Conservation (phyloP, 202 grass and related monocot species). For the Bolboschoenoplectus hybrid region DNA sequence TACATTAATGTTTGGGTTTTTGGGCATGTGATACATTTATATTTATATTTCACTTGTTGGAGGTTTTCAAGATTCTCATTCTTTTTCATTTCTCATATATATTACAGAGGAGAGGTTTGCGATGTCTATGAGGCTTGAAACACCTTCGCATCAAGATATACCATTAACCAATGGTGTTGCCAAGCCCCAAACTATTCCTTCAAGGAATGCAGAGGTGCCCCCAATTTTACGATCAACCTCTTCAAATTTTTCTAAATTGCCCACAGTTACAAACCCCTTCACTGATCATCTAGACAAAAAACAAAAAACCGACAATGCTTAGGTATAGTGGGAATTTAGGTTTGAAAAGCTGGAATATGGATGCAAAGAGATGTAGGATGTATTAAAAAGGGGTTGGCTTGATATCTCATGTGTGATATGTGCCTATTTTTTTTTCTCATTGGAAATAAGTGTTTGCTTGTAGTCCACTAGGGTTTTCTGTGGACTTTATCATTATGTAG, state of each 20-base stretch:
- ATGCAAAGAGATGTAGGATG: conserved; percentile 34
- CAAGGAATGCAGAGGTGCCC: conserved; percentile 19
- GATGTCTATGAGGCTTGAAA: conserved; percentile 19
- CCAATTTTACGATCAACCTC: conserved; percentile 25
- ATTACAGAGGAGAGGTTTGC: conserved; percentile 32
- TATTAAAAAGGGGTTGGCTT: conserved; percentile 29
- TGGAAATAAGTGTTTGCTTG: conserved; percentile 32
- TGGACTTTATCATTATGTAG: conserved; percentile 40
- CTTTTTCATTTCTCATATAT: conserved; percentile 10
- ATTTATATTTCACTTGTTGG: conserved; percentile 6
- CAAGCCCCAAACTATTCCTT: conserved; percentile 13
- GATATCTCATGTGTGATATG: conserved; percentile 23
- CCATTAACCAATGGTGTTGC: conserved; percentile 14
- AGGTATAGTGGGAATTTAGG: conserved; percentile 16
- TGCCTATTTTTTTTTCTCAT: conserved; percentile 32
- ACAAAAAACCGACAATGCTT: conserved; percentile 26
- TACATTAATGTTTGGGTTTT: not conserved
- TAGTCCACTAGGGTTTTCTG: conserved; percentile 35
- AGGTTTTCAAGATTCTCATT: not conserved
- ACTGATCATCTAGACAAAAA: conserved; percentile 30
- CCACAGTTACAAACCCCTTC: not conserved
- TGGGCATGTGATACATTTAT: not conserved
- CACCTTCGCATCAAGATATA: conserved; percentile 30
- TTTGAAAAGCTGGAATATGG: conserved; percentile 30
- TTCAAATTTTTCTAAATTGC: conserved; percentile 33